Evolutionary conservation across 2,329 filamentous ascomycete species (phyloP).

Genomic region (Trichoderma koningii): DNA sequence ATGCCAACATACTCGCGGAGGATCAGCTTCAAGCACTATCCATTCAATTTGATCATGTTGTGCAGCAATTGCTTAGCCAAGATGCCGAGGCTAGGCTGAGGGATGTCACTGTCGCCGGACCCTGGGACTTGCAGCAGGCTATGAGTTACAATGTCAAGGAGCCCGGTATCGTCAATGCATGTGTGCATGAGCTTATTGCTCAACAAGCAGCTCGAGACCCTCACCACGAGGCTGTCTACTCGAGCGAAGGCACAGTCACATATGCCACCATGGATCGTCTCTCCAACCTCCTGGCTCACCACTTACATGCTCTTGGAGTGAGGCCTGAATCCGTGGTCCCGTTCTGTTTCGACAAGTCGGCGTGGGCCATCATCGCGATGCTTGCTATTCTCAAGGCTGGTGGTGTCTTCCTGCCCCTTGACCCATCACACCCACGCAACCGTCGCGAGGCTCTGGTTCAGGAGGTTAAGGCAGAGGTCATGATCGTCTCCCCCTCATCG

Average conservation of each 20-base stretch:
- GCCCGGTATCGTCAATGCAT: slow-evolving; percentile 34
- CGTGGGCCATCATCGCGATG: slow-evolving; percentile 32
- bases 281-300: slow-evolving; percentile 5
- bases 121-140: slow-evolving; percentile 17
- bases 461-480: slow-evolving; percentile 18
- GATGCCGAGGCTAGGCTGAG: not conserved
- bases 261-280: slow-evolving; percentile 22
- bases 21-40: not conserved
- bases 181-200: slow-evolving; percentile 28
- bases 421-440: slow-evolving; percentile 29
- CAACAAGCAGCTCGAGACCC: slow-evolving; percentile 18
- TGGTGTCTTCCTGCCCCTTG: slow-evolving; percentile 35
- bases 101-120: not conserved
- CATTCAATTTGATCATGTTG: slow-evolving; percentile 19
- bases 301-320: slow-evolving; percentile 33
- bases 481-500: slow-evolving; percentile 24
- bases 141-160: slow-evolving; percentile 11
- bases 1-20: slow-evolving; percentile 2
- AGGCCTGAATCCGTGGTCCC: slow-evolving; percentile 30
- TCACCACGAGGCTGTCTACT: slow-evolving; percentile 25
- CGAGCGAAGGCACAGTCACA: slow-evolving; percentile 9
- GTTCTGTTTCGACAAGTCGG: slow-evolving; percentile 31
- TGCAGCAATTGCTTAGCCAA: slow-evolving; percentile 7
- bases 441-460: slow-evolving; percentile 21
- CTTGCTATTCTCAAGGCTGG: slow-evolving; percentile 37